These are phyloP conservation scores for Asclepias syriaca DNA, from an alignment of 257 asterid species.

Conservation along the genomic window DNA sequence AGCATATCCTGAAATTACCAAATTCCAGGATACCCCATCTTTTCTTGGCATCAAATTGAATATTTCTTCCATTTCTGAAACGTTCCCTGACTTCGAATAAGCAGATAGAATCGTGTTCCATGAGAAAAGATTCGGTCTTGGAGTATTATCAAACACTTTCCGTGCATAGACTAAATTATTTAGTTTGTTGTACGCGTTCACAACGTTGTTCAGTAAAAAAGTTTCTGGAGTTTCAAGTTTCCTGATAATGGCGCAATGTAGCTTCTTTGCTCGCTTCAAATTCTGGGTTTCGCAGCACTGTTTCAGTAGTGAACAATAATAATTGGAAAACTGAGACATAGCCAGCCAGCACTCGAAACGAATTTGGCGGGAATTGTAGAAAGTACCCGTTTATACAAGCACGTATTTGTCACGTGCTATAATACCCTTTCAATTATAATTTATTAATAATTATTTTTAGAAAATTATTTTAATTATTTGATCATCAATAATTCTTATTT, in stretches of 20 bases:
- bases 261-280: slow-evolving; percentile 46
- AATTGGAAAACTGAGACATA: slow-evolving; percentile 54
- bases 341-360: neutral
- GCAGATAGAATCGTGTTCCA: slow-evolving; percentile 80
- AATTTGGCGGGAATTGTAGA: slow-evolving; percentile 34
- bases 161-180: slow-evolving; percentile 40
- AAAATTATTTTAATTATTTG: no score
- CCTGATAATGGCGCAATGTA: slow-evolving; percentile 60
- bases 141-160: slow-evolving; percentile 66
- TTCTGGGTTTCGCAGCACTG: slow-evolving; percentile 54
- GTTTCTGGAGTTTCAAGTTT: slow-evolving; percentile 52
- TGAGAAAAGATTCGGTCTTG: slow-evolving; percentile 53
- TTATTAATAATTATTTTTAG: no score
- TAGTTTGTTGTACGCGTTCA: slow-evolving; percentile 42
- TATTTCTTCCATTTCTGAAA: slow-evolving; percentile 43
- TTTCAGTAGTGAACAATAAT: slow-evolving; percentile 56
- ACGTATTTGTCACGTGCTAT: neutral
- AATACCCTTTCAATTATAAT: no score
- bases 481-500: no score
- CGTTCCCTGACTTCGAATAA: slow-evolving; percentile 57
- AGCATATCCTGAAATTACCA: slow-evolving; percentile 67
- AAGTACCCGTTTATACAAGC: neutral
- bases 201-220: slow-evolving; percentile 64
- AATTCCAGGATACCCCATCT: slow-evolving; percentile 93
- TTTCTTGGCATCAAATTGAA: slow-evolving; percentile 51